A percentile compares a stretch with the other conserved stretches of the same genome.
These are phyloP conservation scores for Daldinia sp. DNA, from an alignment of 2,329 filamentous ascomycete genomes.

Conservation along the genomic window DNA sequence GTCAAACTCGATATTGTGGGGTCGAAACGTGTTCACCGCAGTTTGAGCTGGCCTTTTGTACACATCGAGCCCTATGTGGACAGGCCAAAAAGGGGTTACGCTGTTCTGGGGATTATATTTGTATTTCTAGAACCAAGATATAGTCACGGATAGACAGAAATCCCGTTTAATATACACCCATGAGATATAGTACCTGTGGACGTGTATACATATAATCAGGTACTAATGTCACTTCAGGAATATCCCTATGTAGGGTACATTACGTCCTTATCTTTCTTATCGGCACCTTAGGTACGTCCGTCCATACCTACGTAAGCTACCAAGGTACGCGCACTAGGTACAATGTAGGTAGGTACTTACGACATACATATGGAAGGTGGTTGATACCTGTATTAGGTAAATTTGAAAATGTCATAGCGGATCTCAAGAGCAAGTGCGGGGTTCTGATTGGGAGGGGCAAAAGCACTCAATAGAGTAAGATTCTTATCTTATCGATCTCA, in stretches of 20 bases:
- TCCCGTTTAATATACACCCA: background rate
- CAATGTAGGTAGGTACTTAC: background rate
- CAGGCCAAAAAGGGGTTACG: background rate
- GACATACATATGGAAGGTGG: background rate
- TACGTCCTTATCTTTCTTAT: background rate
- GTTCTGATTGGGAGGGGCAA: conserved; percentile 1
- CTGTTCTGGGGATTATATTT: background rate
- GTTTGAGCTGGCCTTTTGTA: background rate
- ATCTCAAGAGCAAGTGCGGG: background rate
- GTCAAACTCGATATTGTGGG: background rate
- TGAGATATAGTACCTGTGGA: background rate
- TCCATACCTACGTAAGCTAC: no score
- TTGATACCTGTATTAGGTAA: background rate
- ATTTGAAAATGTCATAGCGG: background rate
- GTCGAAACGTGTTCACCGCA: conserved; percentile 7
- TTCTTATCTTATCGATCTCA: conserved; percentile 37
- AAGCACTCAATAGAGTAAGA: conserved; percentile 4
- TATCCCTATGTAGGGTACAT: background rate
- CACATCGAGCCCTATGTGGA: background rate
- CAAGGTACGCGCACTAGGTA: no score
- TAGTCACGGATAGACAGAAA: background rate
- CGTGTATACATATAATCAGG: no score
- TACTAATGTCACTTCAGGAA: background rate
- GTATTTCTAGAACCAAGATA: background rate
- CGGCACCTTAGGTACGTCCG: no score